Conservation (phyloP, 1,284 basidiomycete species). For the Fomitopsis schrenkii region DNA sequence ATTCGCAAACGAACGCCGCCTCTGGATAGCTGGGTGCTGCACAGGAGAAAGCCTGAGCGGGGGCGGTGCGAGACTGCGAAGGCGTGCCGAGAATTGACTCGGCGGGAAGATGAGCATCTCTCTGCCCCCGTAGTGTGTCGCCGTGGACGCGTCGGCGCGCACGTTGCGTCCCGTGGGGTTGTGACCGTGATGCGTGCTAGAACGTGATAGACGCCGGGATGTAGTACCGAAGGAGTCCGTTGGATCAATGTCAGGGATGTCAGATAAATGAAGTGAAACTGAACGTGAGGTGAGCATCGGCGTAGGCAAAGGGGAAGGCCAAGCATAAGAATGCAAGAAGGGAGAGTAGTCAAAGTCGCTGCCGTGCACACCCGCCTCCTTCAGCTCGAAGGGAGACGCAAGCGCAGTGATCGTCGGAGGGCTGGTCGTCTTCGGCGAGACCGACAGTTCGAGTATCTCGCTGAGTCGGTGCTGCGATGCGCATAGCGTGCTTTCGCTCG, state of each 20-base stretch:
- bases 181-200: not conserved
- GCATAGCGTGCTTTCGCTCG: conserved; percentile 12
- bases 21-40: not conserved
- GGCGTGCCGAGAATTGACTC: not conserved
- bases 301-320: not conserved
- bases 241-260: not conserved
- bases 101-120: not conserved
- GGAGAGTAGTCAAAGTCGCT: not conserved
- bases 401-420: not conserved
- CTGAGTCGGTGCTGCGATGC: conserved; percentile 11
- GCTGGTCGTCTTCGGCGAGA: conserved; percentile 1
- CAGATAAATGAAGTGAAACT: not conserved
- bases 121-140: not conserved
- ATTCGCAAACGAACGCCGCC: not conserved
- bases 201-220: not conserved
- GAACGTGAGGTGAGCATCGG: not conserved
- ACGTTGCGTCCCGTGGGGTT: not conserved
- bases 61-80: conserved; percentile 4
- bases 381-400: not conserved
- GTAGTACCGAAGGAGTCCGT: not conserved
- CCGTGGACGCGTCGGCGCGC: not conserved
- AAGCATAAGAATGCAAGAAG: not conserved
- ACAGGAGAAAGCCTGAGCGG: not conserved
- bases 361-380: not conserved
- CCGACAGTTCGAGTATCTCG: conserved; percentile 5